These are phyloP conservation scores for Tetracladium setigerum DNA, from an alignment of 495 filamentous ascomycete genomes.

Conservation along the genomic window DNA sequence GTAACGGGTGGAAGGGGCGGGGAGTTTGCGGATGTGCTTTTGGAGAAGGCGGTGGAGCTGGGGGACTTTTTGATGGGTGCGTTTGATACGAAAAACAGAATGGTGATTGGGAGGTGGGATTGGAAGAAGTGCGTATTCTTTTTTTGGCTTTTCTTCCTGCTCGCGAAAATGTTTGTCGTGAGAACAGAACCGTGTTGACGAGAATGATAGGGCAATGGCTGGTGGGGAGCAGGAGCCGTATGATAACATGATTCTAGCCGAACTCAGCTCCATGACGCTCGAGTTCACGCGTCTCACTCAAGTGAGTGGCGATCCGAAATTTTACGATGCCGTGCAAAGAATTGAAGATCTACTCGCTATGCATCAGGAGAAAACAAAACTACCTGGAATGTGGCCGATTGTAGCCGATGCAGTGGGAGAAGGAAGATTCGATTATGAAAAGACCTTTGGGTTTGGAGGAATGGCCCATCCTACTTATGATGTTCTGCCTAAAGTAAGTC, in stretches of 20 bases:
- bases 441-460: slow-evolving; percentile 50
- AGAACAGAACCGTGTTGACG: slow-evolving; percentile 19
- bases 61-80: slow-evolving; percentile 80
- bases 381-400: slow-evolving; percentile 78
- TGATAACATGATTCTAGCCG: slow-evolving; percentile 28
- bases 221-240: background rate
- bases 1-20: slow-evolving; percentile 40
- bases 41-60: slow-evolving; percentile 81
- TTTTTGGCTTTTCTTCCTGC: no score
- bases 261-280: slow-evolving; percentile 72
- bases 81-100: slow-evolving; percentile 92
- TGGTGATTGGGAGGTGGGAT: slow-evolving; percentile 57
- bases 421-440: background rate
- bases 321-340: slow-evolving; percentile 87
- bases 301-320: slow-evolving; percentile 74
- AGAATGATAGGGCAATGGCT: slow-evolving; percentile 10
- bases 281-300: slow-evolving; percentile 92
- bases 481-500: slow-evolving; percentile 74
- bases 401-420: background rate
- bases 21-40: slow-evolving; percentile 56
- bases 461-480: slow-evolving; percentile 75
- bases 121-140: background rate
- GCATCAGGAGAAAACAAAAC: slow-evolving; percentile 56
- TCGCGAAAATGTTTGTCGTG: no score
- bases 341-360: slow-evolving; percentile 80